Evolutionary conservation across 140 eudicot species (phyloP).

Genomic region (Senecio squalidus): DNA sequence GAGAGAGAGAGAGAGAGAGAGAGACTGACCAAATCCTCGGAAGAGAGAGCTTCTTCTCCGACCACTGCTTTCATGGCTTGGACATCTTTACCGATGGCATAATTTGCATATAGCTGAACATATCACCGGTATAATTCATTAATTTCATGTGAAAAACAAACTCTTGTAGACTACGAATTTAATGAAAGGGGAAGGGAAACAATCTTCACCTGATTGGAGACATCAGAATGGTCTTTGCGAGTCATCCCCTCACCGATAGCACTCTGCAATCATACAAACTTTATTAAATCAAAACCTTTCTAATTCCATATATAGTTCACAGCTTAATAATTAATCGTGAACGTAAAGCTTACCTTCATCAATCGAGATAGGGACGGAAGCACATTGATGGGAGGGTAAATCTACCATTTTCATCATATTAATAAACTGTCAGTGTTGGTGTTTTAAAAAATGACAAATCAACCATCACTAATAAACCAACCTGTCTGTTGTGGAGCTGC

Average conservation of each 20-base stretch:
- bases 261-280: conserved; percentile 54
- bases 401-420: conserved; percentile 45
- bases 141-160: background rate
- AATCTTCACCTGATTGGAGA: conserved; percentile 80
- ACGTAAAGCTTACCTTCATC: conserved; percentile 65
- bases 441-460: background rate
- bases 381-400: conserved; percentile 96
- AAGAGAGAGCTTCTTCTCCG: conserved; percentile 98
- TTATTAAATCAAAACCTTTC: conserved; percentile 9
- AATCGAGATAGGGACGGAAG: conserved; percentile 95
- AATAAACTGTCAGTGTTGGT: conserved; percentile 8
- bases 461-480: conserved; percentile 13
- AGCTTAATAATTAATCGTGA: conserved; percentile 5
- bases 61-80: conserved; percentile 99
- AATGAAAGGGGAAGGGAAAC: conserved; percentile 1
- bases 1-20: too few relatives aligned
- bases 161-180: background rate
- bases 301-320: background rate
- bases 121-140: background rate
- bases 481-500: conserved; percentile 97
- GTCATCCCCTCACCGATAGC: conserved; percentile 99
- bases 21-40: conserved; percentile 80
- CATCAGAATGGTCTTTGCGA: conserved; percentile 95
- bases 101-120: conserved; percentile 85
- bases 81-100: conserved; percentile 98